Conservation (phyloP, 352 stramenopile genomes). For the Ophiocytium majus region DNA sequence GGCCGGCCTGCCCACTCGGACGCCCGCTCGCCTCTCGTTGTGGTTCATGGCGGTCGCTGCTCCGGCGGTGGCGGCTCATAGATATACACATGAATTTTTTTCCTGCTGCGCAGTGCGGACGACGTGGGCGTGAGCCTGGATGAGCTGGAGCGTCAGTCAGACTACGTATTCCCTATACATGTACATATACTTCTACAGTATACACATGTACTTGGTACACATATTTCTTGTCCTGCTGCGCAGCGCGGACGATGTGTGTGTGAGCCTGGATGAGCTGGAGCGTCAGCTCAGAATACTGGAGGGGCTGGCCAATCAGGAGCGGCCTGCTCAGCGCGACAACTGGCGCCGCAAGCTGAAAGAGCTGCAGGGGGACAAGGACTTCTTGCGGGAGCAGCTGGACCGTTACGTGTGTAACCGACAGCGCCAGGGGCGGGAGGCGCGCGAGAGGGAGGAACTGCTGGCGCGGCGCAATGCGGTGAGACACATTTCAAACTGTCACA, state of each 20-base stretch:
- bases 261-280: conserved; percentile 47
- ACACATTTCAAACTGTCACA: too few species aligned
- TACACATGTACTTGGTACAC: neutral
- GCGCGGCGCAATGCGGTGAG: conserved; percentile 44
- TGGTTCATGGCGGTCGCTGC: too few species aligned
- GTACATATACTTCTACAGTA: too few species aligned
- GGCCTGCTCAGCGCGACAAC: conserved; percentile 48
- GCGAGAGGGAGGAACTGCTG: conserved; percentile 50
- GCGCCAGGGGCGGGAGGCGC: conserved; percentile 39
- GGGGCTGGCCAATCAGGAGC: conserved; percentile 43
- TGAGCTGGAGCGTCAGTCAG: conserved; percentile 40
- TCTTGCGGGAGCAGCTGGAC: conserved; percentile 54
- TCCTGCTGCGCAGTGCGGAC: conserved; percentile 43
- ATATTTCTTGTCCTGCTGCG: neutral
- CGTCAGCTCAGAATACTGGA: conserved; percentile 46
- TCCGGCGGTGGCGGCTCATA: too few species aligned
- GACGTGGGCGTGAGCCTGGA: conserved; percentile 46
- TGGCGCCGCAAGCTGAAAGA: conserved; percentile 54
- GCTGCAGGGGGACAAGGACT: conserved; percentile 41
- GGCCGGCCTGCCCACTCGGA: too few species aligned
- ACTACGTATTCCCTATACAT: too few species aligned
- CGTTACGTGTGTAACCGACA: conserved; percentile 25
- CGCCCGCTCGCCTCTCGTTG: too few species aligned
- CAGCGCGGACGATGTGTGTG: conserved; percentile 47
- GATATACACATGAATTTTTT: too few species aligned